phyloP scores from a whole-genome alignment of 2,329 filamentous ascomycete species.

The Talaromyces sp. region DNA sequence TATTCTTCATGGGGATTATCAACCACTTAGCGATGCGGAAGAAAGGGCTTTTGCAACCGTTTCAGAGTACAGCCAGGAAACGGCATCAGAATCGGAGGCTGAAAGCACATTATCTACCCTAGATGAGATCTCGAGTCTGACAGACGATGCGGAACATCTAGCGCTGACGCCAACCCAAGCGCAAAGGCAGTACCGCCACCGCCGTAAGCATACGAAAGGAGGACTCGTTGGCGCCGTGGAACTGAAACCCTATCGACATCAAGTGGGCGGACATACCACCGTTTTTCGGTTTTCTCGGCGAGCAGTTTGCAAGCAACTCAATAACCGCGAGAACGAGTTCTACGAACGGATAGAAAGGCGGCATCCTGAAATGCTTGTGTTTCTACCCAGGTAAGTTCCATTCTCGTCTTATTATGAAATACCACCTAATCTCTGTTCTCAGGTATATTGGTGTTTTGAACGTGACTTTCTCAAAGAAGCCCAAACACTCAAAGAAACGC shows the following conservation, averaged over 20 bases:
- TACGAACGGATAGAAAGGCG: conserved; percentile 93
- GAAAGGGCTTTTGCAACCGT: conserved; percentile 36
- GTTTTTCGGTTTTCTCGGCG: conserved; percentile 93
- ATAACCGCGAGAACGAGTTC: conserved; percentile 97
- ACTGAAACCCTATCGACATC: conserved; percentile 93
- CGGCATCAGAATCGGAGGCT: conserved; percentile 46
- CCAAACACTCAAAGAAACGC: conserved; percentile 56
- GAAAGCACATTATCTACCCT: conserved; percentile 41
- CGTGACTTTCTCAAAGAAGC: conserved; percentile 85
- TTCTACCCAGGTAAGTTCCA: conserved; percentile 67
- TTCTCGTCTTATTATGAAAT: neutral
- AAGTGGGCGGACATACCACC: conserved; percentile 94
- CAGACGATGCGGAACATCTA: conserved; percentile 52
- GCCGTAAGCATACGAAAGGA: conserved; percentile 28
- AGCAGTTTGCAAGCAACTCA: conserved; percentile 96
- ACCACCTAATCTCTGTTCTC: neutral
- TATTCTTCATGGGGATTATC: conserved; percentile 59
- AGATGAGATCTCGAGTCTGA: conserved; percentile 53
- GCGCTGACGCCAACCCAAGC: conserved; percentile 44
- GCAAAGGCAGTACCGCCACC: conserved; percentile 23
- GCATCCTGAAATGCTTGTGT: conserved; percentile 84
- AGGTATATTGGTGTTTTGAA: conserved; percentile 97
- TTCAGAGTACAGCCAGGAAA: conserved; percentile 38
- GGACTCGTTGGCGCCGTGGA: conserved; percentile 83
- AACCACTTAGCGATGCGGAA: conserved; percentile 38